phyloP scores from a whole-genome alignment of 306 rosid genomes.

The Citrullus colocynthis region DNA sequence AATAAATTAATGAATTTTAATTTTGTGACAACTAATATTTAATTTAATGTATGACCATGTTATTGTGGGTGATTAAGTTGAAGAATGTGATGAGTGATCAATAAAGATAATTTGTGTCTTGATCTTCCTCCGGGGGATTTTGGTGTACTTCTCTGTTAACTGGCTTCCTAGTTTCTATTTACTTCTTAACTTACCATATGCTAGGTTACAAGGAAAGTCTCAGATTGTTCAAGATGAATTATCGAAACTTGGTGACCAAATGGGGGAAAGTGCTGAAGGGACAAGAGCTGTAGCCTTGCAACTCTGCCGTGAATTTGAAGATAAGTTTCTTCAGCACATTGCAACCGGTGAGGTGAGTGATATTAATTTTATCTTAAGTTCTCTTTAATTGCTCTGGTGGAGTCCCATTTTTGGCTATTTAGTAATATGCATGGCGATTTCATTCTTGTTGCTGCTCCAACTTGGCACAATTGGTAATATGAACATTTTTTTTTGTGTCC shows the following conservation, averaged over 20 bases:
- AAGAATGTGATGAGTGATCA: background rate
- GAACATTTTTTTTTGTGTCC: background rate
- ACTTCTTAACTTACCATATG: slow-evolving; percentile 5
- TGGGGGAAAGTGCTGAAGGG: slow-evolving; percentile 82
- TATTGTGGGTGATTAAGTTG: background rate
- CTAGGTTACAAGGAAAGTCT: slow-evolving; percentile 95
- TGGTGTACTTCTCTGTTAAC: background rate
- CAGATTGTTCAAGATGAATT: slow-evolving; percentile 85
- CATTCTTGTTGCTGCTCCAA: background rate
- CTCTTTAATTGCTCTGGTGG: background rate
- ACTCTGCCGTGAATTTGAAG: slow-evolving; percentile 99
- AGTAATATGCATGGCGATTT: background rate
- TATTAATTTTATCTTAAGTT: background rate
- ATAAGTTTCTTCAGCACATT: slow-evolving; percentile 84
- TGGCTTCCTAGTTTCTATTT: background rate
- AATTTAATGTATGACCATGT: background rate
- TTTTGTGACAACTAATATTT: background rate
- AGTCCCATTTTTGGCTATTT: background rate
- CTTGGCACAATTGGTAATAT: background rate
- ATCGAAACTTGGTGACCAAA: slow-evolving; percentile 82
- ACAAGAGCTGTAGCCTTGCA: slow-evolving; percentile 92
- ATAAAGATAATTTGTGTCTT: background rate
- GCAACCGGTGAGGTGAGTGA: slow-evolving; percentile 79
- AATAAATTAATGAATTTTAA: background rate
- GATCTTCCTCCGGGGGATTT: background rate